Evolutionary conservation across 805 yeast species (phyloP), one percentile per base, ranked within the genome.

Genomic region (Ogataea allantospora): DNA sequence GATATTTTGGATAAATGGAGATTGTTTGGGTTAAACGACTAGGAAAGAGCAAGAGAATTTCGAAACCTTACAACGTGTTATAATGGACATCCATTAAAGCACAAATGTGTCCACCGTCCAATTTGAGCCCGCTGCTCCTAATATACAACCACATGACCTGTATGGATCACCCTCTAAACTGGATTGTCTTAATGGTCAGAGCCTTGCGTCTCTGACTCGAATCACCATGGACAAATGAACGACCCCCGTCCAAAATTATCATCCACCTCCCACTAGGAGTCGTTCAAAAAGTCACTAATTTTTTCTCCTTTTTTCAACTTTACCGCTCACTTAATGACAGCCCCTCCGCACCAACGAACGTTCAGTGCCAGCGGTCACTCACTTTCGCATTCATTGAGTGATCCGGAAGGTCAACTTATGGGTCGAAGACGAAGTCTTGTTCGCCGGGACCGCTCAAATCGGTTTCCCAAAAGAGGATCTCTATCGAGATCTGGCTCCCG

Each of bases 341-440:
- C 17, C 22, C 19, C 33, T 16, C 28, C 37, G 20, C 38, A 32
- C 6, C 20, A 28, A 7, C 21, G 40, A 13, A 28, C 27, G 20
- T 26, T 23, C 17, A 35, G 35, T 14, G 26, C 25, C 17, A 27
- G 30, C 24, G 15, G 31, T 12, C 18, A 25, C 15, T 9, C 21
- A n/a, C 12, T 18, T 10, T 18, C 17, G 3, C 23, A 23, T 12
- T 44, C 44, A 7, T 16, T n/a, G 5, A 35, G 33, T 16, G 47
- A 69, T 53, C 31, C 58, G 4, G 71, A 66, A 38, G 40, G 64
- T 3, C 65, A 64, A 27, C 50, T 47, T 7, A 30, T 73, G 13
- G 56, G 62, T 29, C 55, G 82, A 40, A 85, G 82, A 57, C 71
- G 77, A 49, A 84, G 96, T 0, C 67, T 91, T 44, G 83, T 91